These are phyloP conservation scores for Inga laurina DNA, from an alignment of 306 rosid species.

Conservation along the genomic window DNA sequence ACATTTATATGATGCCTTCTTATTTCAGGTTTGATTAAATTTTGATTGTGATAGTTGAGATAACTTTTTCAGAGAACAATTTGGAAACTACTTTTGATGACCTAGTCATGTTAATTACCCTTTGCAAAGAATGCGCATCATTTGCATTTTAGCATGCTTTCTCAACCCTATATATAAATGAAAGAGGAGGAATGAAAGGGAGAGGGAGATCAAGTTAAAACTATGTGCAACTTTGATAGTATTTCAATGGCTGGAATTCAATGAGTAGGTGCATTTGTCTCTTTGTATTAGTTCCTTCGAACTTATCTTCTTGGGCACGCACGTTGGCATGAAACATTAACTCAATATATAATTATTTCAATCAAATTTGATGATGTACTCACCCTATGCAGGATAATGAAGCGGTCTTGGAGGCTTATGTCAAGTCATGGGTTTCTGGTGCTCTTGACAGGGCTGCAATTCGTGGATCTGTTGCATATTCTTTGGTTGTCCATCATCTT, in stretches of 20 bases:
- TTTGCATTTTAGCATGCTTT: not conserved
- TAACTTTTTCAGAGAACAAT: not conserved
- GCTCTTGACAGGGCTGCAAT: constrained; percentile 81
- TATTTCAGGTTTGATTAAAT: not conserved
- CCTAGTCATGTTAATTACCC: not conserved
- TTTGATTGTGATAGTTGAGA: not conserved
- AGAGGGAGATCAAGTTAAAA: not conserved
- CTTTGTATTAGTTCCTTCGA: not conserved
- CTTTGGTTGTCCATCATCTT: constrained; percentile 77
- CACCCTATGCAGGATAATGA: constrained; percentile 62
- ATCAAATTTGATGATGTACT: constrained; percentile 22
- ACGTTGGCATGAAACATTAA: not conserved
- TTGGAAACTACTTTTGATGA: not conserved
- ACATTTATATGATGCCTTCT: not conserved
- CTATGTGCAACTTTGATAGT: not conserved
- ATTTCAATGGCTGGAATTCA: constrained; percentile 6
- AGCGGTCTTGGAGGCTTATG: constrained; percentile 74
- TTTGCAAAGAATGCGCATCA: not conserved
- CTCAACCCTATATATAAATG: not conserved
- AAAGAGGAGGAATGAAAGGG: not conserved
- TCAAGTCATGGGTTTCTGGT: constrained; percentile 85
- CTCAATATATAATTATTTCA: not conserved
- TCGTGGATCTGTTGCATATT: constrained; percentile 72
- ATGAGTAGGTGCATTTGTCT: not conserved
- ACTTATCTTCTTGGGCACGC: not conserved